Conservation (phyloP, 1,284 basidiomycete species). For the Ceratobasidium theobromae region DNA sequence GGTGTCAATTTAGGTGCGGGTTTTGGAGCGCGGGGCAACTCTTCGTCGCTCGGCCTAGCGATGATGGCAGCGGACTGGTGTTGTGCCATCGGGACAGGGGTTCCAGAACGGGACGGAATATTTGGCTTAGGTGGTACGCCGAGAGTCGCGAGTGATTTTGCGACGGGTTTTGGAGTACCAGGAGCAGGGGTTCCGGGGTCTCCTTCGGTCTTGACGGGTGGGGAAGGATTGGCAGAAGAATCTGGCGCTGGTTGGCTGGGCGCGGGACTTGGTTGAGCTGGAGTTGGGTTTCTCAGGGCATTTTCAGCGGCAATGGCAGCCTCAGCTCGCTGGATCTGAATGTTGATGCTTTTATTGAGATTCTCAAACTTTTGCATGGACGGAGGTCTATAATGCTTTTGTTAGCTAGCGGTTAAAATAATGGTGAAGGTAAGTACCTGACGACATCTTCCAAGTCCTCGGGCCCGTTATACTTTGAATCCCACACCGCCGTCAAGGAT, state of each 20-base stretch:
- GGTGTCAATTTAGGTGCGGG: constrained; percentile 14
- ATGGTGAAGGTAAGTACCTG: background rate
- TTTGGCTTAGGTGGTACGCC: constrained; percentile 16
- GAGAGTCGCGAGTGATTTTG: constrained; percentile 5
- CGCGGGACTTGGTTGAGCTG: background rate
- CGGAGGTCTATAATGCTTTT: constrained; percentile 5
- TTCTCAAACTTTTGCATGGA: constrained; percentile 36
- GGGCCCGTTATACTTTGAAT: constrained; percentile 10
- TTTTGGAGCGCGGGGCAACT: constrained; percentile 21
- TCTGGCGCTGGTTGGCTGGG: background rate
- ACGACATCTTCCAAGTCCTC: constrained; percentile 27
- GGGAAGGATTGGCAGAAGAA: background rate
- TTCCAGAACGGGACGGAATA: constrained; percentile 16
- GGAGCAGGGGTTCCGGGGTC: background rate
- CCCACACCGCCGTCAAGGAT: constrained; percentile 20
- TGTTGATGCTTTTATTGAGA: constrained; percentile 26
- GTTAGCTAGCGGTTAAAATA: background rate
- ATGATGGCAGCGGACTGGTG: constrained; percentile 7
- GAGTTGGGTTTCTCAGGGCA: constrained; percentile 7
- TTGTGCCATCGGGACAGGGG: constrained; percentile 7
- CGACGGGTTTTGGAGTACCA: constrained; percentile 3
- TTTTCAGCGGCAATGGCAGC: constrained; percentile 21
- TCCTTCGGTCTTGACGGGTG: background rate
- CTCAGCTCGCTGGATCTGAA: constrained; percentile 28
- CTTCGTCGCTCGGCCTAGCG: constrained; percentile 20